phyloP scores from a whole-genome alignment of 2,329 filamentous ascomycete genomes.

The Fusarium sp. region DNA sequence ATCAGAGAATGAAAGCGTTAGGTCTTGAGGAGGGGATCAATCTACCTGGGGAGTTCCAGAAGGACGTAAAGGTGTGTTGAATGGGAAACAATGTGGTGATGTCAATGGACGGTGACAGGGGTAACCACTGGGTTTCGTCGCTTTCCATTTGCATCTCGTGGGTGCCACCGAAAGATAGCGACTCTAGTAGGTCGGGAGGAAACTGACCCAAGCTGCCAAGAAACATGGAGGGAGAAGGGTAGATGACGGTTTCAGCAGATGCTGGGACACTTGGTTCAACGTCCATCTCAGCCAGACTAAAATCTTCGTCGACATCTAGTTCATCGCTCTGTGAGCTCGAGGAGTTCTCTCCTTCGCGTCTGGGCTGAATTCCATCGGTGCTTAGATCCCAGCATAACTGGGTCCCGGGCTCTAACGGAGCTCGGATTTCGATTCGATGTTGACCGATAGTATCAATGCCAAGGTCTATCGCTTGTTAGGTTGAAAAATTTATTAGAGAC shows the following conservation, averaged over 20 bases:
- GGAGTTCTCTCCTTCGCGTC: background rate
- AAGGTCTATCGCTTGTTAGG: background rate
- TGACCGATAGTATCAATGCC: background rate
- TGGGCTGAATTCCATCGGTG: background rate
- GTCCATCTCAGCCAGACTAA: background rate
- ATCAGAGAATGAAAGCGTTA: background rate
- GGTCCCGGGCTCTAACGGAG: background rate
- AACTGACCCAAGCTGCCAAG: background rate
- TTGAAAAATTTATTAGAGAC: background rate
- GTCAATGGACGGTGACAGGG: background rate
- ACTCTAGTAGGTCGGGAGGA: background rate
- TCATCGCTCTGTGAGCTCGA: background rate
- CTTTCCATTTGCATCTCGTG: background rate
- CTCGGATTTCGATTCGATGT: background rate
- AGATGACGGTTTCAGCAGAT: background rate
- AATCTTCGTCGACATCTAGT: background rate
- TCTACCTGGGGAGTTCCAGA: background rate
- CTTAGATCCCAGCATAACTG: background rate
- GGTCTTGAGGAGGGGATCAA: no score
- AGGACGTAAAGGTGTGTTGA: background rate
- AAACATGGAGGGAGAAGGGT: background rate
- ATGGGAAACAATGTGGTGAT: no score
- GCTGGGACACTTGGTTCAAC: background rate
- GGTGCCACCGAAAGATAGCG: background rate
- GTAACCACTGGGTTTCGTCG: background rate